Conservation (phyloP, 768 basidiomycete genomes). For the Xerocomellus dryophilus region DNA sequence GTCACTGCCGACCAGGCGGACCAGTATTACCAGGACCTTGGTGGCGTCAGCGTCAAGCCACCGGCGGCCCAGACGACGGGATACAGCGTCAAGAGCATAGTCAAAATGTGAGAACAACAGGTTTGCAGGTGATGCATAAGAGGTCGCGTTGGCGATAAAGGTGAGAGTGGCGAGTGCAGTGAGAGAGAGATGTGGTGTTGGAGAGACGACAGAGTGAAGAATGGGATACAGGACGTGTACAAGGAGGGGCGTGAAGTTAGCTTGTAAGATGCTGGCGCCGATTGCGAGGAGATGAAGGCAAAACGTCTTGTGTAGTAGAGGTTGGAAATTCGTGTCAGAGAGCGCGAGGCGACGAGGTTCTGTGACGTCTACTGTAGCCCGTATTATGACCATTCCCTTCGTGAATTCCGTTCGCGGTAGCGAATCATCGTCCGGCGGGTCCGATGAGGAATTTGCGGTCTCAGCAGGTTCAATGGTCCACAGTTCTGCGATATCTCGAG, state of each 20-base stretch:
- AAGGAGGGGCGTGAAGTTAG: slow-evolving; percentile 68
- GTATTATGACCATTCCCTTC: slow-evolving; percentile 62
- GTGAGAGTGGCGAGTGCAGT: slow-evolving; percentile 75
- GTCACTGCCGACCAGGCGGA: slow-evolving; percentile 81
- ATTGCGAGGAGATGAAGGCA: slow-evolving; percentile 75
- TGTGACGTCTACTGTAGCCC: slow-evolving; percentile 54
- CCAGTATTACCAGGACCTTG: slow-evolving; percentile 79
- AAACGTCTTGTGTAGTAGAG: slow-evolving; percentile 64
- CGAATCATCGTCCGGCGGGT: slow-evolving; percentile 31
- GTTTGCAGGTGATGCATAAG: slow-evolving; percentile 87
- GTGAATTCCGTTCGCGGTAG: slow-evolving; percentile 54
- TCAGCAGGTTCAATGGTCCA: slow-evolving; percentile 56
- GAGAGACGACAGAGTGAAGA: slow-evolving; percentile 80
- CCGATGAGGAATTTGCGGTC: slow-evolving; percentile 16
- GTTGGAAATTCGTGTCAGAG: slow-evolving; percentile 42
- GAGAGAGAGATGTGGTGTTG: slow-evolving; percentile 59
- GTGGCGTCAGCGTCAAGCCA: slow-evolving; percentile 88
- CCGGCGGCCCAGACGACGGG: slow-evolving; percentile 73
- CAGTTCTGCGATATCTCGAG: slow-evolving; percentile 61
- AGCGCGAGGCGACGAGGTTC: slow-evolving; percentile 29
- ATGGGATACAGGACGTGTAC: slow-evolving; percentile 82
- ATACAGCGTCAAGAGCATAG: slow-evolving; percentile 89
- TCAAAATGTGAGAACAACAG: slow-evolving; percentile 93
- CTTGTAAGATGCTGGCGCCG: slow-evolving; percentile 65
- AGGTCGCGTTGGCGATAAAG: slow-evolving; percentile 68